Conservation (phyloP, 306 rosid species). For the Glycine latifolia region DNA sequence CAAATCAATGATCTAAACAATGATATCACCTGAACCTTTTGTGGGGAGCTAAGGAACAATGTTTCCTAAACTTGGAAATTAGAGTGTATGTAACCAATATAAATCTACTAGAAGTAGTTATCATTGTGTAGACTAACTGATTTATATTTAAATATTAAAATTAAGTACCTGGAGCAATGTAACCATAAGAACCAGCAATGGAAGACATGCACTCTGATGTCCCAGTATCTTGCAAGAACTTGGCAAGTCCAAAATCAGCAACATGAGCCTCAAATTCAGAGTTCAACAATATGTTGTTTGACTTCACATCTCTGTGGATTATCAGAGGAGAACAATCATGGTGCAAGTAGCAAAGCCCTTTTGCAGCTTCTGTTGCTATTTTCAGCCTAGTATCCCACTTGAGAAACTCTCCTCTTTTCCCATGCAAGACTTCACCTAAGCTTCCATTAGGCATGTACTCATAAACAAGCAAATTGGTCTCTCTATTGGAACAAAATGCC, state of each 20-base stretch:
- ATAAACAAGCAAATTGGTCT: conserved; percentile 82
- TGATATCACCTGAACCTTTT: background rate
- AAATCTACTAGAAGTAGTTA: conserved; percentile 7
- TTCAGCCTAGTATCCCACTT: conserved; percentile 82
- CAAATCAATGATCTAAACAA: conserved; percentile 18
- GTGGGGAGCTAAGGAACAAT: background rate
- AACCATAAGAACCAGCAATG: conserved; percentile 95
- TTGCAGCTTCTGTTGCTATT: conserved; percentile 90
- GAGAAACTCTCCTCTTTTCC: conserved; percentile 77
- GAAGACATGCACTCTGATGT: conserved; percentile 96
- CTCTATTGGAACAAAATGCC: conserved; percentile 80
- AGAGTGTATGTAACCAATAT: conserved; percentile 2
- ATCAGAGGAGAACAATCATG: conserved; percentile 91
- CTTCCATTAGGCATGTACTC: conserved; percentile 95
- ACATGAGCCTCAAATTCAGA: conserved; percentile 92
- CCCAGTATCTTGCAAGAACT: conserved; percentile 82
- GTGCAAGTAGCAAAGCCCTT: conserved; percentile 88
- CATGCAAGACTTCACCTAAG: conserved; percentile 86
- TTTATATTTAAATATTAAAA: background rate
- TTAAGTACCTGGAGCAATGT: conserved; percentile 90
- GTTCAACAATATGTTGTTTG: conserved; percentile 83
- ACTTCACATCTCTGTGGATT: conserved; percentile 89
- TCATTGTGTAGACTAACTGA: conserved; percentile 9
- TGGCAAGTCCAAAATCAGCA: conserved; percentile 95
- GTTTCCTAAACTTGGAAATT: conserved; percentile 27